A percentile compares a stretch with the other conserved stretches of the same genome.
Evolutionary conservation across 768 basidiomycete species (phyloP).

Genomic region (Boletus sp.): DNA sequence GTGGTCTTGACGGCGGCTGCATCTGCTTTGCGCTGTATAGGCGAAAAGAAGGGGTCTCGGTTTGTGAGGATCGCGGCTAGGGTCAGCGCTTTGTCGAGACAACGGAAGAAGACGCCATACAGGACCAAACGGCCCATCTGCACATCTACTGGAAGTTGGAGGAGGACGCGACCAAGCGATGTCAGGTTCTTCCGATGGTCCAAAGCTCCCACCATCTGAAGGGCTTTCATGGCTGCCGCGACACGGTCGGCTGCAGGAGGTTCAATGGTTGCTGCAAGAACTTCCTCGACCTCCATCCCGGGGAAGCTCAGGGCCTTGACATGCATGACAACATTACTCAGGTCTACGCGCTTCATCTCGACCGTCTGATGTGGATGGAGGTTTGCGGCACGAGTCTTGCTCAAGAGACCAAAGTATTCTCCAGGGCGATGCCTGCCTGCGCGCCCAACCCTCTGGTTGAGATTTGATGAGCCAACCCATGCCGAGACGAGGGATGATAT

Average conservation of each 20-base stretch:
- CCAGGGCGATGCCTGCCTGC: slow-evolving; percentile 90
- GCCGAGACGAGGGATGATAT: slow-evolving; percentile 88
- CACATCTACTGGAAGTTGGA: slow-evolving; percentile 87
- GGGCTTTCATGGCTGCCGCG: slow-evolving; percentile 69
- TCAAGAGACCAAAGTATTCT: slow-evolving; percentile 85
- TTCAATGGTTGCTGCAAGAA: slow-evolving; percentile 82
- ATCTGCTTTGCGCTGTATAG: slow-evolving; percentile 70
- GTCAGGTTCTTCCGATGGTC: slow-evolving; percentile 76
- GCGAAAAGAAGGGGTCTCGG: slow-evolving; percentile 88
- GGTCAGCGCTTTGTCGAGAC: slow-evolving; percentile 82
- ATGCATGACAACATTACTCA: slow-evolving; percentile 95
- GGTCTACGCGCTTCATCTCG: slow-evolving; percentile 90
- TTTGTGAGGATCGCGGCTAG: slow-evolving; percentile 90
- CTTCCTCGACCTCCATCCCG: slow-evolving; percentile 81
- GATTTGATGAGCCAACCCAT: slow-evolving; percentile 87
- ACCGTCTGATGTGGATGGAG: slow-evolving; percentile 84
- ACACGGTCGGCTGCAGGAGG: slow-evolving; percentile 81
- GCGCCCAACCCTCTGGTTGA: slow-evolving; percentile 89
- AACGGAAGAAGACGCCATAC: slow-evolving; percentile 90
- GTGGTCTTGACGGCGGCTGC: slow-evolving; percentile 70
- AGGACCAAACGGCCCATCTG: slow-evolving; percentile 88
- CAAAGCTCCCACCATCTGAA: slow-evolving; percentile 86
- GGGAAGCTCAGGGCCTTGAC: slow-evolving; percentile 92
- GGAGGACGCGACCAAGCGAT: slow-evolving; percentile 81
- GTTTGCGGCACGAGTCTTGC: slow-evolving; percentile 54